These are phyloP conservation scores for Lanmaoa pseudosensibilis DNA, from an alignment of 768 basidiomycete genomes.

Conservation along the genomic window DNA sequence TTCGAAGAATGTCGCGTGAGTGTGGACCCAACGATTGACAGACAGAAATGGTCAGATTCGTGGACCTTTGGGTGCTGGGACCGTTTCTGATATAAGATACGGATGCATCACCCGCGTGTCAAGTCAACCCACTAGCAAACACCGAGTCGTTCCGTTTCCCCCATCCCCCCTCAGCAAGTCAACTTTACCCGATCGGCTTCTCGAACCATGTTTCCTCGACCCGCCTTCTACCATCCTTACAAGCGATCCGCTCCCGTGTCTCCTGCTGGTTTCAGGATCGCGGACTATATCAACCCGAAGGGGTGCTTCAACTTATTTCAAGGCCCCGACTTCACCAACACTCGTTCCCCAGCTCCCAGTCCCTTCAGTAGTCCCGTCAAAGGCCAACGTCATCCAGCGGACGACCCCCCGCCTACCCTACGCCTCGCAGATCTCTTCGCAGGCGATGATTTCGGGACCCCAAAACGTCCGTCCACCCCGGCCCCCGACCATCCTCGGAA, in stretches of 20 bases:
- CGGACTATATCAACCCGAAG: conserved; percentile 15
- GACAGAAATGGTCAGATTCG: conserved; percentile 10
- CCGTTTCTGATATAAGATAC: conserved; percentile 20
- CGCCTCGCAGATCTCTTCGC: conserved; percentile 6
- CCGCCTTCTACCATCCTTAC: conserved; percentile 13
- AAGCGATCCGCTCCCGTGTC: conserved; percentile 9
- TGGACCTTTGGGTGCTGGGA: neutral
- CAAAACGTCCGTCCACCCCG: neutral
- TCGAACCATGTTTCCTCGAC: conserved; percentile 22
- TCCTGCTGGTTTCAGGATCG: conserved; percentile 32
- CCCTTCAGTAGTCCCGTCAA: conserved; percentile 20
- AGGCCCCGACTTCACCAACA: conserved; percentile 5
- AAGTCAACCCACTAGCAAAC: neutral
- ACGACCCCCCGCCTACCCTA: conserved; percentile 11
- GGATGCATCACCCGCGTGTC: neutral
- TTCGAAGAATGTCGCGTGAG: neutral
- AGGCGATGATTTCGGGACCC: neutral
- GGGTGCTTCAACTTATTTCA: conserved; percentile 23
- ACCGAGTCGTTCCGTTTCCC: neutral
- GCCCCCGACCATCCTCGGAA: neutral
- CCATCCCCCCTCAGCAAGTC: neutral
- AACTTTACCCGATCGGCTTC: neutral
- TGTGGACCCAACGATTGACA: conserved; percentile 4
- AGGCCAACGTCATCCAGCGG: neutral
- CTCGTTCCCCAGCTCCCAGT: conserved; percentile 15